Percentiles rank a stretch among this genome's conserved stretches.
Conservation (phyloP, 2,329 filamentous ascomycete genomes). For the Corynespora cassiicola region DNA sequence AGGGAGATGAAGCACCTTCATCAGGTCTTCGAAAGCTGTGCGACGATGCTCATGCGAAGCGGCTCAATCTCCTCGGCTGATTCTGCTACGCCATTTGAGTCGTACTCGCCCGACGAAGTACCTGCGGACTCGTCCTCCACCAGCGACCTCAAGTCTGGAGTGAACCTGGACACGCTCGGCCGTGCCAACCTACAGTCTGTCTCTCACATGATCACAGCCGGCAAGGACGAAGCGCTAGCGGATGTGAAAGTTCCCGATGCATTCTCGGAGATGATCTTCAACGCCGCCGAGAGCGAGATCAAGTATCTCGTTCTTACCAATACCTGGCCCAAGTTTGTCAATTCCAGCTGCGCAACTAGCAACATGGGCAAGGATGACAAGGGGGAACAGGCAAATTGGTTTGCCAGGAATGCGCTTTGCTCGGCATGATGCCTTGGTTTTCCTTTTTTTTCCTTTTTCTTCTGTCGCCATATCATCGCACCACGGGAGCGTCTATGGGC, state of each 20-base stretch:
- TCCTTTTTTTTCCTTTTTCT: too few relatives aligned
- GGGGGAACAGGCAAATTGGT: slow-evolving; percentile 10
- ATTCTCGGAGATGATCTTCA: slow-evolving; percentile 37
- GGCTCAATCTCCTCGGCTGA: slow-evolving; percentile 22
- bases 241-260: slow-evolving; percentile 28
- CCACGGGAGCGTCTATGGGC: too few relatives aligned
- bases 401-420: slow-evolving; percentile 6
- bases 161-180: slow-evolving; percentile 32
- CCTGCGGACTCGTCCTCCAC: slow-evolving; percentile 24
- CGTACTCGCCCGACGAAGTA: slow-evolving; percentile 28
- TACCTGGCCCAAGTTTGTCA: slow-evolving; percentile 46
- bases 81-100: slow-evolving; percentile 39
- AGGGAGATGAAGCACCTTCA: slow-evolving; percentile 35
- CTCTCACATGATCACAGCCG: slow-evolving; percentile 23
- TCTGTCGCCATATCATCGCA: too few relatives aligned
- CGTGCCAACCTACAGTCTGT: slow-evolving; percentile 36
- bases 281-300: slow-evolving; percentile 38
- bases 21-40: slow-evolving; percentile 30
- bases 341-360: slow-evolving; percentile 21
- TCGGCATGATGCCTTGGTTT: too few relatives aligned
- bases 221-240: slow-evolving; percentile 20
- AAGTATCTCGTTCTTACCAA: slow-evolving; percentile 45
- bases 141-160: slow-evolving; percentile 16
- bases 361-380: slow-evolving; percentile 21
- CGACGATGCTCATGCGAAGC: slow-evolving; percentile 25